Conservation (phyloP, 306 rosid species). For the Arachis hypogaea region DNA sequence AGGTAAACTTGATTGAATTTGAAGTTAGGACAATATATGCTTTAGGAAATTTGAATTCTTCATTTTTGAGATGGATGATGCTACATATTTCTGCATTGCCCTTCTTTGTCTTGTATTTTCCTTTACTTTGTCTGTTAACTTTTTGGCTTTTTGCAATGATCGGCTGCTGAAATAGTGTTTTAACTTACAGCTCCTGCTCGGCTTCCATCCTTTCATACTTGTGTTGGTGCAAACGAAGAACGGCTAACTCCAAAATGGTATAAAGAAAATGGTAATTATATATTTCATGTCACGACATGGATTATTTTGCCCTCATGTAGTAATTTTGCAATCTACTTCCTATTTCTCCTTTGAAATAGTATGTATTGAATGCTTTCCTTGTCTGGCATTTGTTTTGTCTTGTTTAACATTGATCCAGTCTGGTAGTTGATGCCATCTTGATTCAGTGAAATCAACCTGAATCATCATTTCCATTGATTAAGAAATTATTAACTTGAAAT, state of each 20-base stretch:
- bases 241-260: constrained; percentile 96
- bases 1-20: constrained; percentile 18
- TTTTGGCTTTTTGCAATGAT: constrained; percentile 24
- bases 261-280: constrained; percentile 82
- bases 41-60: constrained; percentile 13
- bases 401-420: constrained; percentile 16
- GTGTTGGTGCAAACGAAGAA: constrained; percentile 95
- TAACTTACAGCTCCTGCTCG: constrained; percentile 72
- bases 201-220: constrained; percentile 96
- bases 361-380: constrained; percentile 25
- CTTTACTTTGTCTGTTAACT: constrained; percentile 10
- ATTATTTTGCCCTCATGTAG: not conserved
- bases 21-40: constrained; percentile 14
- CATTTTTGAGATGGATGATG: constrained; percentile 24
- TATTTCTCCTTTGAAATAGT: constrained; percentile 20
- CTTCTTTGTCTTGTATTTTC: constrained; percentile 11
- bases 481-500: constrained; percentile 3
- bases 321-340: constrained; percentile 4
- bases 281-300: constrained; percentile 27
- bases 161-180: constrained; percentile 36
- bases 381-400: constrained; percentile 20
- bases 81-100: not conserved
- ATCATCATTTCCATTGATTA: not conserved
- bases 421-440: constrained; percentile 23
- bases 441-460: not conserved